phyloP scores from a whole-genome alignment of 1,284 basidiomycete species.

The Agaricales sp. region DNA sequence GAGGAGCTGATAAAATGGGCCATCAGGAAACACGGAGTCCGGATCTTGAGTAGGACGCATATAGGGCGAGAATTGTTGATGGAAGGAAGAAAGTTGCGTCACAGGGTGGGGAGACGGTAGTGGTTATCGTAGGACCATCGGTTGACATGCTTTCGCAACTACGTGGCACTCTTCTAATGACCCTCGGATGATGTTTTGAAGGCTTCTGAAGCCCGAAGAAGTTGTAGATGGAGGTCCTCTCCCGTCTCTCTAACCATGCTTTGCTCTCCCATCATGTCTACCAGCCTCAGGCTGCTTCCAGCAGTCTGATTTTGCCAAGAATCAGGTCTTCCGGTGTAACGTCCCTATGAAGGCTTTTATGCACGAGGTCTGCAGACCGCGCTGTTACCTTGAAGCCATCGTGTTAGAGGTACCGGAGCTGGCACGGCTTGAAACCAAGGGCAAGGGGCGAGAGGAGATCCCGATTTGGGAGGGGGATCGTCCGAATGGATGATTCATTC shows the following conservation, averaged over 20 bases:
- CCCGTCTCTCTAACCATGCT: neutral
- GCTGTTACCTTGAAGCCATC: constrained; percentile 67
- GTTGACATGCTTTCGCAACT: too few species aligned
- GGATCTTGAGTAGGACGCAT: too few species aligned
- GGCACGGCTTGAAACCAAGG: constrained; percentile 35
- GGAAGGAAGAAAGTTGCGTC: too few species aligned
- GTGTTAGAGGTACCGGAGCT: constrained; percentile 55
- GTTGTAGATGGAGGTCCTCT: too few species aligned
- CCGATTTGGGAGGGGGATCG: constrained; percentile 34
- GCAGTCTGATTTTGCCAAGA: constrained; percentile 14
- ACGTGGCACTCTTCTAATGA: too few species aligned
- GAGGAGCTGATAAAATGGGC: too few species aligned
- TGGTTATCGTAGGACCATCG: too few species aligned
- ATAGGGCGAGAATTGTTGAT: too few species aligned
- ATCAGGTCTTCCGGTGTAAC: constrained; percentile 19
- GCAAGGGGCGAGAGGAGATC: constrained; percentile 27
- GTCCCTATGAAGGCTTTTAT: constrained; percentile 62
- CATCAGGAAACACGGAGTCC: too few species aligned
- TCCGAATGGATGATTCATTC: constrained; percentile 27
- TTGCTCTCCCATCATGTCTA: constrained; percentile 17
- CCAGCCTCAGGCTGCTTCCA: constrained; percentile 34
- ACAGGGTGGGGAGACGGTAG: too few species aligned
- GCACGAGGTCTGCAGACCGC: constrained; percentile 75
- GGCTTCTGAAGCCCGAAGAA: too few species aligned
- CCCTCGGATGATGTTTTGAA: too few species aligned